Conservation (phyloP, 768 basidiomycete genomes). For the Agaricus bisporus region DNA sequence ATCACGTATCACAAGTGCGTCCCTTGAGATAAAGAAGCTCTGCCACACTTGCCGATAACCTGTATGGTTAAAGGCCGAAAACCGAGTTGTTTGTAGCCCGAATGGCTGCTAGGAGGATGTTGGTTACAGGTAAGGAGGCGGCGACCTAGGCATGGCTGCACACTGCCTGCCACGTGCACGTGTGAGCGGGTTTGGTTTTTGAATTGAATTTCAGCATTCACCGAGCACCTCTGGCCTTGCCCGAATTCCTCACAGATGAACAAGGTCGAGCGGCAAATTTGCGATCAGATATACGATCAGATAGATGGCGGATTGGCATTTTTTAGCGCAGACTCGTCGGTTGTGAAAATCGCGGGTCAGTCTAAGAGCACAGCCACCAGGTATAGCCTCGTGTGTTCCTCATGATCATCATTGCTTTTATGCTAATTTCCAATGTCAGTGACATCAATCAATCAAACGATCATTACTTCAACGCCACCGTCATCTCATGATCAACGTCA, state of each 20-base stretch:
- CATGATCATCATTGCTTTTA: no score
- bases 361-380: background rate
- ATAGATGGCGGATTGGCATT: no score
- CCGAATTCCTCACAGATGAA: no score
- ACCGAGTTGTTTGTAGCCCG: conserved; percentile 1
- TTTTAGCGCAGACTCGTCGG: no score
- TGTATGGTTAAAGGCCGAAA: background rate
- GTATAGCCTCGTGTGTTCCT: background rate
- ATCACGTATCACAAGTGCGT: conserved; percentile 7
- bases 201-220: background rate
- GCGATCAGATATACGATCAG: no score
- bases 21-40: background rate
- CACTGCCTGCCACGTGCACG: conserved; percentile 5
- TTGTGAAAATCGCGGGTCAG: no score
- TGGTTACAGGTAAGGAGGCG: background rate
- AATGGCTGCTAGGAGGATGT: conserved; percentile 4
- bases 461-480: no score
- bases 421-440: no score
- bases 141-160: background rate
- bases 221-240: no score
- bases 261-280: no score
- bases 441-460: no score
- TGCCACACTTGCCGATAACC: conserved; percentile 5
- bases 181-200: background rate
- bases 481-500: no score